Conservation (phyloP, 768 basidiomycete genomes). For the Kwoniella botswanensis region DNA sequence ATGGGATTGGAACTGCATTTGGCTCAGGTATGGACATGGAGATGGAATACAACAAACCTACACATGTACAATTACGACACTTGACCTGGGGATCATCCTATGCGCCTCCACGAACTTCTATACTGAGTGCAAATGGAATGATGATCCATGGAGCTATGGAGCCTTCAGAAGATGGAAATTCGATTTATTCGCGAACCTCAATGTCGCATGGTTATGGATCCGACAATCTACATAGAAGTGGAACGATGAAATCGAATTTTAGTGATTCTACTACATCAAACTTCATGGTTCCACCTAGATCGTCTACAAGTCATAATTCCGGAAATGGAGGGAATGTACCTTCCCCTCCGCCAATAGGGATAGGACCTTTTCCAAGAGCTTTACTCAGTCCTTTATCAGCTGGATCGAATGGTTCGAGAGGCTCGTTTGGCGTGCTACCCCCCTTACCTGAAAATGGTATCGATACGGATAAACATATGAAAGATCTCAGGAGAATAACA, state of each 20-base stretch:
- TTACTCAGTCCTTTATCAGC: slow-evolving; percentile 6
- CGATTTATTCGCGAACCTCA: slow-evolving; percentile 16
- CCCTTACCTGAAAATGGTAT: background rate
- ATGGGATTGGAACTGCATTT: background rate
- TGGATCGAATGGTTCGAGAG: slow-evolving; percentile 11
- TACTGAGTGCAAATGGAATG: slow-evolving; percentile 5
- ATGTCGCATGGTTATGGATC: slow-evolving; percentile 8
- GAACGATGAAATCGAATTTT: background rate
- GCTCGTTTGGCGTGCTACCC: background rate
- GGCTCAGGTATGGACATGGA: background rate
- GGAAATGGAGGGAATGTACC: background rate
- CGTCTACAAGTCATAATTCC: slow-evolving; percentile 6
- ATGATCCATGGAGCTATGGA: slow-evolving; percentile 9
- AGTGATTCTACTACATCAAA: background rate
- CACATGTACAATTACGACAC: slow-evolving; percentile 10
- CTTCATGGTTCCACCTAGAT: background rate
- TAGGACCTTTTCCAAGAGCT: slow-evolving; percentile 3
- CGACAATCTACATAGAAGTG: background rate
- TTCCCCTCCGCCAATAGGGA: background rate
- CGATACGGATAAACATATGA: background rate
- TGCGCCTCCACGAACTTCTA: slow-evolving; percentile 12
- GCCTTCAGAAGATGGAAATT: slow-evolving; percentile 14
- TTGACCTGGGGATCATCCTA: slow-evolving; percentile 26
- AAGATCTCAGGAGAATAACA: slow-evolving; percentile 12
- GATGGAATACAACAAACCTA: background rate